Base-by-base conservation (phyloP, 2,329 filamentous ascomycete genomes). In the Paramyrothecium sp. region DNA sequence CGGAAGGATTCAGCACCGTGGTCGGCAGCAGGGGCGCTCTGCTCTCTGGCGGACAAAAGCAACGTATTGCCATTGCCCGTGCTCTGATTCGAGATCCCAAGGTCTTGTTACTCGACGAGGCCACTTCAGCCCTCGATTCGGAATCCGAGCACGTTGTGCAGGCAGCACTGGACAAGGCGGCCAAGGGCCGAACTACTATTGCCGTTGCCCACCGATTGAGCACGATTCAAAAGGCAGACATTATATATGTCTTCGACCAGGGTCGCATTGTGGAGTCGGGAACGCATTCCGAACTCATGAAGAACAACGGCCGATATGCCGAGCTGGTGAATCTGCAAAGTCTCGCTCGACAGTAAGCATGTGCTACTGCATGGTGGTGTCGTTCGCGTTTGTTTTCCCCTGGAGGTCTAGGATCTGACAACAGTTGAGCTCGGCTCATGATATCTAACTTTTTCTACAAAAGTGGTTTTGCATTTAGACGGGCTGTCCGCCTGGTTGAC, bases 211-310 rank as follows among this genome's bases (percentile, higher is more conserved):
- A 99, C 74, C 83, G 95, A 22, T 78, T 99, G 7, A 92, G 88
- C 68, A 97, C 95, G 0, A 97, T 98, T 59, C 92, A 97, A 71
- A 93, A 95, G 71, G 94, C 94, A 0, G 94, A 98, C 69, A 78
- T 94, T 52, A 98, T 98, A 65, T 97, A 96, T 63, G 94, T 98
- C n/a, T 95, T 98, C 70, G 93, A 97, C 72, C 88, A 91, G 66
- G 95, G 94, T 8, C 83, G 86, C 58, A 85, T 98, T 48, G 90
- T 96, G 1, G 94, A 98, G 78, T 83, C 85, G 63, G 94, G 94
- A 5, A 92, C 87, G 10, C 94, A 98, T 69, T 67, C 77, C 0
- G 89, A 92, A 69, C 71, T 94, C 65, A 87, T 90, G 82, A 81
- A 79, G 63, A 82, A 80, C 69, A 86, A 86, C 61, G 89, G 90